A percentile compares a stretch with the other conserved stretches of the same genome.
phyloP scores from a whole-genome alignment of 176 grass and related monocot species.

The Carex scoparia region DNA sequence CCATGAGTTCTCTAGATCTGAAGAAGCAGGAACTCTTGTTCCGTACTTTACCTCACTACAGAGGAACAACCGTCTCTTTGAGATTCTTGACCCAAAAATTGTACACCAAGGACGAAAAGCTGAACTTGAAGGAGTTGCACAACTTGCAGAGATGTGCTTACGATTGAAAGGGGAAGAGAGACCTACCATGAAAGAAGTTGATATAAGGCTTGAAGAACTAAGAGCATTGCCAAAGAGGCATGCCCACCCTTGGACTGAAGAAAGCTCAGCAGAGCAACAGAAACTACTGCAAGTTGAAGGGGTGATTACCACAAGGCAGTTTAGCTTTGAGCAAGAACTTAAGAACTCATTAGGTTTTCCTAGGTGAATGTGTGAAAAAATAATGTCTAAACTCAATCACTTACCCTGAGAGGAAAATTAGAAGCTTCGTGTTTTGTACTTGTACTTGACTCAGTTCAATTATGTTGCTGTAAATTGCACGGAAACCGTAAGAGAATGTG shows the following conservation, averaged over 20 bases:
- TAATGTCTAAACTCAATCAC: neutral
- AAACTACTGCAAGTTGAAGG: neutral
- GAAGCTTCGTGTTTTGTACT: neutral
- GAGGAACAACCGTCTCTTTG: slow-evolving; percentile 1
- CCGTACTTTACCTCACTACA: slow-evolving; percentile 16
- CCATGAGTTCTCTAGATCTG: neutral
- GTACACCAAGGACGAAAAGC: neutral
- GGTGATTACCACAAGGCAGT: neutral
- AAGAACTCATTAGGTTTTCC: slow-evolving; percentile 15
- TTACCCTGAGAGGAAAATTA: neutral
- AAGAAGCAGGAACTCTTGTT: slow-evolving; percentile 15
- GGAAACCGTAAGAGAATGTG: too few species aligned
- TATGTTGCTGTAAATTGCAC: neutral
- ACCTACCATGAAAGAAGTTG: slow-evolving; percentile 33
- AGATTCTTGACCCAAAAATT: slow-evolving; percentile 29
- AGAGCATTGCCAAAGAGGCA: neutral
- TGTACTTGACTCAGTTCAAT: neutral
- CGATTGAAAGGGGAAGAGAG: slow-evolving; percentile 22
- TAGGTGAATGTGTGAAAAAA: slow-evolving; percentile 13
- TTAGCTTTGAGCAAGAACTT: slow-evolving; percentile 25
- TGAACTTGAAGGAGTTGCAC: slow-evolving; percentile 16
- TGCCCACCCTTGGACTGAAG: neutral
- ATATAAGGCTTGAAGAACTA: slow-evolving; percentile 25
- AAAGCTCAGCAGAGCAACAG: neutral
- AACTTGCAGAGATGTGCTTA: slow-evolving; percentile 14